These are phyloP conservation scores for Vanrija pseudolonga DNA, from an alignment of 1,284 basidiomycete genomes.

Conservation along the genomic window DNA sequence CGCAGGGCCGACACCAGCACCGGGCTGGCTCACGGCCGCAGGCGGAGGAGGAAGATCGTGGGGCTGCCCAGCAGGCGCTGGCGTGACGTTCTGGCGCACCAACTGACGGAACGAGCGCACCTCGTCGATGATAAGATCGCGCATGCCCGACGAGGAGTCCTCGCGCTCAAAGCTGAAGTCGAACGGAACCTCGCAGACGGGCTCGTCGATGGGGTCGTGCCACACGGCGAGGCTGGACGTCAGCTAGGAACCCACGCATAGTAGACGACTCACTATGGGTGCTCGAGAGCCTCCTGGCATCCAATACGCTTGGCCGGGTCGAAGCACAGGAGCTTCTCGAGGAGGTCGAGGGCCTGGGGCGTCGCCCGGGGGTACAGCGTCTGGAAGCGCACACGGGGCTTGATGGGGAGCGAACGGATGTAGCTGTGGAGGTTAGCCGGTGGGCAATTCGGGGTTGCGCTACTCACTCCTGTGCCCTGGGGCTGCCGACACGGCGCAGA, in stretches of 20 bases:
- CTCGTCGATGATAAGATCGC: constrained; percentile 88
- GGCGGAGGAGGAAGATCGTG: constrained; percentile 41
- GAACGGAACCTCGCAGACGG: constrained; percentile 74
- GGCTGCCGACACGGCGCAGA: constrained; percentile 87
- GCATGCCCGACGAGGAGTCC: constrained; percentile 96
- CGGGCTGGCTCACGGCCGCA: constrained; percentile 20
- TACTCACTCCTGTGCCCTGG: constrained; percentile 61
- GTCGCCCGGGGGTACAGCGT: constrained; percentile 91
- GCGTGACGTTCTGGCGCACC: constrained; percentile 37
- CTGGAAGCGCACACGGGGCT: constrained; percentile 85
- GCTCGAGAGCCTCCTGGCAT: constrained; percentile 90
- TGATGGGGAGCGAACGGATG: constrained; percentile 95
- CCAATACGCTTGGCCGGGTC: constrained; percentile 94
- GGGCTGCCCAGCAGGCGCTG: constrained; percentile 9
- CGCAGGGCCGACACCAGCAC: constrained; percentile 46
- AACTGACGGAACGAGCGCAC: constrained; percentile 42
- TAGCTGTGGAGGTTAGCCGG: constrained; percentile 54
- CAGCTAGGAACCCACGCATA: background rate
- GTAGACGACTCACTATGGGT: constrained; percentile 64
- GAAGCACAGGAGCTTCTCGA: constrained; percentile 88
- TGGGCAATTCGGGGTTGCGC: background rate
- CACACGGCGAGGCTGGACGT: constrained; percentile 65
- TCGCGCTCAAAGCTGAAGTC: constrained; percentile 98
- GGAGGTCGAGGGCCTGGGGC: constrained; percentile 86
- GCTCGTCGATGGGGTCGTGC: constrained; percentile 93